Evolutionary conservation across 768 basidiomycete species (phyloP).

Genomic region (Tremella mesenterica): DNA sequence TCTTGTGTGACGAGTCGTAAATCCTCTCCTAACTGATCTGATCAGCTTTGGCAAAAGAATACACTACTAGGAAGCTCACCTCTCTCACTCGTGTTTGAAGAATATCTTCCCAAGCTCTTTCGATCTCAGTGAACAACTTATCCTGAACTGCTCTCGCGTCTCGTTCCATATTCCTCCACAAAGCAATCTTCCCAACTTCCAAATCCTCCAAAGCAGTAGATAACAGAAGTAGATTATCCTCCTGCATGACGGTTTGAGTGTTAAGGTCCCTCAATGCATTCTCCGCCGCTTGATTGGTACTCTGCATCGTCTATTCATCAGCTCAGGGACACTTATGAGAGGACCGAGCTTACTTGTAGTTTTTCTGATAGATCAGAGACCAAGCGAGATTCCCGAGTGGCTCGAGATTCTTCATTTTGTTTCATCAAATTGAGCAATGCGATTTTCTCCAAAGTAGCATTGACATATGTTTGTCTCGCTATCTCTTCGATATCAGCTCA

Average conservation of each 20-base stretch:
- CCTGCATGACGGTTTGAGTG: neutral
- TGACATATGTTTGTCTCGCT: constrained; percentile 22
- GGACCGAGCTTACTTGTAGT: neutral
- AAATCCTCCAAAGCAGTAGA: neutral
- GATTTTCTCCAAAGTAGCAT: constrained; percentile 30
- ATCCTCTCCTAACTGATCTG: too few species aligned
- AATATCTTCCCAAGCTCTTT: too few species aligned
- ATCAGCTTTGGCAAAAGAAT: too few species aligned
- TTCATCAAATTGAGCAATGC: constrained; percentile 22
- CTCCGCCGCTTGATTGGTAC: neutral
- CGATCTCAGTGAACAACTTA: too few species aligned
- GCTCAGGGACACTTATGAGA: neutral
- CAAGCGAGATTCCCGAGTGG: neutral
- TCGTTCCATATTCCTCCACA: too few species aligned
- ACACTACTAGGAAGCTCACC: too few species aligned
- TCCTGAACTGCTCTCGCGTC: too few species aligned
- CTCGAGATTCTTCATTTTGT: constrained; percentile 1
- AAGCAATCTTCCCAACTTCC: too few species aligned
- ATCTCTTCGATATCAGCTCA: constrained; percentile 11
- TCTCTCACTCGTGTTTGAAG: too few species aligned
- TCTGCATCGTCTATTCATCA: neutral
- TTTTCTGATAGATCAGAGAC: neutral
- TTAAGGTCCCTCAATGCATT: neutral
- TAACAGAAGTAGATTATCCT: neutral
- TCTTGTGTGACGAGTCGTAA: too few species aligned